Base-by-base conservation (phyloP, 768 basidiomycete species). In the Suillus tomentosus region DNA sequence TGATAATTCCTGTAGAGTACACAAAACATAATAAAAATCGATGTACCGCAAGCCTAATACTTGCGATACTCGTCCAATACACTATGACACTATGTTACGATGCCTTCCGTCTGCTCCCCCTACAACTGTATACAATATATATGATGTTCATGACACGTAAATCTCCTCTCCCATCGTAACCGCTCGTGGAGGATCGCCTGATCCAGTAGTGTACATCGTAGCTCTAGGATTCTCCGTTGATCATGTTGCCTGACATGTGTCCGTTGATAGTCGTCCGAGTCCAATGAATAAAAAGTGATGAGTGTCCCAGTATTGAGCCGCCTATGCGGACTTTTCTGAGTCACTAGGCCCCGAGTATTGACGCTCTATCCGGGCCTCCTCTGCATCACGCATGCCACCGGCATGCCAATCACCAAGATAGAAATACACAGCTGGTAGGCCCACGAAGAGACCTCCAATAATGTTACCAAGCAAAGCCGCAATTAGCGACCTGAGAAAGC, bases 391-490 rank as follows among this genome's bases (percentile, higher is more conserved):
- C 50, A 86, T 67, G 15, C 78, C 79, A 31, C 71, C 79, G 6
- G 73, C 72, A 19, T 62, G 69, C 73, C 82, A 83, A 68, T 89
- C 86, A 39, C 71, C 70, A 5, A 90, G 82, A 69, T 87, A 87
- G 76, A 88, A 86, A 70, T 89, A 89, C 5, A 80, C 76, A 1
- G 82, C 87, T 3, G 90, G 90, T 5, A 90, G 71, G 39, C 79
- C 90, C 34, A 91, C 87, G 50, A 88, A 74, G 37, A 87, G 76
- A 10, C 80, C 90, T 1, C 90, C 90, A 39, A 91, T 77, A 39
- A 87, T 80, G 72, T 91, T 91, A 13, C 90, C 90, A 53, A 90
- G 64, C 69, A 81, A 85, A 3, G 89, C 69, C 1, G 90, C 87
- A 69, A 91, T 84, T 39, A 91, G 71, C 3, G 90, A 91, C 70